These are phyloP conservation scores for Perilla frutescens DNA, from an alignment of 257 asterid genomes.

Conservation along the genomic window DNA sequence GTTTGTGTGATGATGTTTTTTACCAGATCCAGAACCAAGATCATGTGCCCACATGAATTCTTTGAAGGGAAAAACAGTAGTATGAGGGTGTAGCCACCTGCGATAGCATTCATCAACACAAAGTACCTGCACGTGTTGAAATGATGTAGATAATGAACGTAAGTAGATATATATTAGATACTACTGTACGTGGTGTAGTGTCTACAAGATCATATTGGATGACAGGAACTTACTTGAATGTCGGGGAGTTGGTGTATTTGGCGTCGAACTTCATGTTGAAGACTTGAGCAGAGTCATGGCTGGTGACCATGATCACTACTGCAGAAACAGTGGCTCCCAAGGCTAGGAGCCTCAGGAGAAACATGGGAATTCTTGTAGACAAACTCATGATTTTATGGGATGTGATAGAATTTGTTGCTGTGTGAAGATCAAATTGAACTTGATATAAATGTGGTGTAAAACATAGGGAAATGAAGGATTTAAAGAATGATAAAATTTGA, in stretches of 20 bases:
- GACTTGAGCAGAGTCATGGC: conserved; percentile 65
- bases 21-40: conserved; percentile 75
- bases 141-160: neutral
- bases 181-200: neutral
- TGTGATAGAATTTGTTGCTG: neutral
- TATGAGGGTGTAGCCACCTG: conserved; percentile 64
- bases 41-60: conserved; percentile 49
- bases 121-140: conserved; percentile 59
- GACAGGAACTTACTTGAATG: conserved; percentile 57
- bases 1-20: neutral
- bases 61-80: conserved; percentile 59
- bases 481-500: neutral
- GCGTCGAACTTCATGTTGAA: conserved; percentile 72
- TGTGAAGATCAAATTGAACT: neutral
- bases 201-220: neutral
- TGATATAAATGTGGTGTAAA: conserved; percentile 2
- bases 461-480: conserved; percentile 14
- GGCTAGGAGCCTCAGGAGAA: conserved; percentile 73
- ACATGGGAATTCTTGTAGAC: conserved; percentile 54
- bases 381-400: conserved; percentile 43
- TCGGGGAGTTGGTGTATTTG: conserved; percentile 63
- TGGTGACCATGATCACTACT: conserved; percentile 59
- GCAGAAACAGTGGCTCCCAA: conserved; percentile 66
- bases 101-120: conserved; percentile 66
- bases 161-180: neutral